phyloP scores from a whole-genome alignment of 1,284 basidiomycete genomes.

The Melampsora larici-populina region DNA sequence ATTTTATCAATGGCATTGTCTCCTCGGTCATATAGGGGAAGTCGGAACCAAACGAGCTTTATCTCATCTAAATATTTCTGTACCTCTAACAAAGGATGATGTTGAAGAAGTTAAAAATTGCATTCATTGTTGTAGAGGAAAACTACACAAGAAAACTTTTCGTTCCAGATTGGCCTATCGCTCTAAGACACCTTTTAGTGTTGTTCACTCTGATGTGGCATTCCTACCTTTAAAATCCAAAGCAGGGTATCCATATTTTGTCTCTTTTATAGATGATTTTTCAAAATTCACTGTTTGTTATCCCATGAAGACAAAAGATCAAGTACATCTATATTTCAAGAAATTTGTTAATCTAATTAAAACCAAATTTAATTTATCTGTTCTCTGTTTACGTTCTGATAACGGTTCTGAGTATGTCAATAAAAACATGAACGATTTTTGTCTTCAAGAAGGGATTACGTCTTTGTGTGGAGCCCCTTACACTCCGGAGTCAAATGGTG shows the following conservation, averaged over 20 bases:
- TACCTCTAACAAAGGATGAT: not conserved
- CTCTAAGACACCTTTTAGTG: not conserved
- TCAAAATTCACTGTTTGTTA: conserved; percentile 9
- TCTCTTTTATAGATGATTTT: conserved; percentile 23
- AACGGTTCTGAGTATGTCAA: conserved; percentile 21
- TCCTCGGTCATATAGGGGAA: not conserved
- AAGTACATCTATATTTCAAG: conserved; percentile 49
- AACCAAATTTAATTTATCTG: not conserved
- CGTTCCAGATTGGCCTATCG: not conserved
- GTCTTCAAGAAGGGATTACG: not conserved
- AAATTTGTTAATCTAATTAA: conserved; percentile 44
- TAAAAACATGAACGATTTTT: not conserved
- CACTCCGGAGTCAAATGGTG: conserved; percentile 2
- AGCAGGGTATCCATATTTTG: conserved; percentile 5
- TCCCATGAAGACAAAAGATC: conserved; percentile 13
- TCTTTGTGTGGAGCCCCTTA: not conserved
- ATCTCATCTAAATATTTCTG: not conserved
- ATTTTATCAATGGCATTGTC: not conserved
- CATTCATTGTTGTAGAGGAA: not conserved
- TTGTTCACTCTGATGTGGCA: conserved; percentile 21
- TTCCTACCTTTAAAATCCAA: too few relatives aligned
- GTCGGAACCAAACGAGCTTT: not conserved
- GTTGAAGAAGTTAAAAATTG: not conserved
- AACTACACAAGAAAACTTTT: conserved; percentile 3
- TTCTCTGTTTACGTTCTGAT: not conserved